Conservation (phyloP, 441 rosid genomes). For the Pelargonium cotyledonis region DNA sequence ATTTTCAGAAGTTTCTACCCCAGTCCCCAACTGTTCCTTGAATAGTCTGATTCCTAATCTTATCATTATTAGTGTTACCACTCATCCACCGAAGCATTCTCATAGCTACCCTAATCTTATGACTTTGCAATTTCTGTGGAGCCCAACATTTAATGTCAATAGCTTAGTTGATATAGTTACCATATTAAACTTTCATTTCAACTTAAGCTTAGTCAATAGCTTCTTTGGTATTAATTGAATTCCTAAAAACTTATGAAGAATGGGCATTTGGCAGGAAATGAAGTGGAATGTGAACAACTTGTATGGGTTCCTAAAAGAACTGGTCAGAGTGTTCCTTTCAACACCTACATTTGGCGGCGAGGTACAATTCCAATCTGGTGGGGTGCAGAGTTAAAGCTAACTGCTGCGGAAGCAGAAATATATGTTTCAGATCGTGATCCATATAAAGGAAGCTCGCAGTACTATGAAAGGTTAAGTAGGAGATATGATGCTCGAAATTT, state of each 20-base stretch:
- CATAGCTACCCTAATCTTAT: too few species aligned
- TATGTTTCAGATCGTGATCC: conserved; percentile 85
- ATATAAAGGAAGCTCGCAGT: conserved; percentile 80
- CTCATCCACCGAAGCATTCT: too few species aligned
- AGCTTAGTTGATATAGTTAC: too few species aligned
- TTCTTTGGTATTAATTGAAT: conserved; percentile 19
- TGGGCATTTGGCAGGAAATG: conserved; percentile 68
- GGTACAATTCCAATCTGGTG: conserved; percentile 99
- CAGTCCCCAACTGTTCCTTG: too few species aligned
- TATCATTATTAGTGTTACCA: too few species aligned
- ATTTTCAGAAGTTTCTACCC: too few species aligned
- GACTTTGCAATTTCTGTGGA: too few species aligned
- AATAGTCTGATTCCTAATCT: too few species aligned
- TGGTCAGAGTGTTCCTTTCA: conserved; percentile 79
- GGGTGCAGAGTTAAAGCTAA: conserved; percentile 94
- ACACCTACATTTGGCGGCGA: conserved; percentile 83
- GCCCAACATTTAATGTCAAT: too few species aligned
- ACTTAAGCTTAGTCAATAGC: too few species aligned
- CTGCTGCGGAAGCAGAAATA: conserved; percentile 94
- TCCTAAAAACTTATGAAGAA: conserved; percentile 29
- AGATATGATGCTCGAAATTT: conserved; percentile 73
- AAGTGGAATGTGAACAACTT: conserved; percentile 97
- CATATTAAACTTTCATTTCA: too few species aligned
- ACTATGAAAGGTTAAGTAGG: conserved; percentile 79
- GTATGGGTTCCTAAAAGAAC: conserved; percentile 81